Conservation (phyloP, 768 basidiomycete species). For the Lactarius hatsudake region DNA sequence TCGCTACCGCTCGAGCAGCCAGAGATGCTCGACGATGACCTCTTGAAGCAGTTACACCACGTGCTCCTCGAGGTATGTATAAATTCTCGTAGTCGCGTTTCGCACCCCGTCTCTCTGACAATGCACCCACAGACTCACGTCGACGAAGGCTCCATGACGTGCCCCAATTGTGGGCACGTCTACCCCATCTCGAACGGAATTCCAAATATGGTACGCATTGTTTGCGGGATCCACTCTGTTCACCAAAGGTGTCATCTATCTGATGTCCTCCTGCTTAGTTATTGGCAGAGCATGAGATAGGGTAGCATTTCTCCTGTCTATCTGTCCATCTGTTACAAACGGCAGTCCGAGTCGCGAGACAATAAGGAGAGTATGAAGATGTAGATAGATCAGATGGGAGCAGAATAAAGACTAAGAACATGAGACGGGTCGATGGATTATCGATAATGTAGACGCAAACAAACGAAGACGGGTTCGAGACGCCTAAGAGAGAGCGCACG, state of each 20-base stretch:
- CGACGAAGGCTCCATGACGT: constrained; percentile 89
- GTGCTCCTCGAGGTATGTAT: constrained; percentile 81
- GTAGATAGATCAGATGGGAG: no score
- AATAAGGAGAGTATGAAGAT: no score
- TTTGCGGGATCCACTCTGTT: background rate
- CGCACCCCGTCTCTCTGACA: background rate
- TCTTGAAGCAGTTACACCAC: constrained; percentile 82
- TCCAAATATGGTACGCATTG: constrained; percentile 82
- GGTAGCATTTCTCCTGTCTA: constrained; percentile 33
- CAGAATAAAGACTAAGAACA: no score
- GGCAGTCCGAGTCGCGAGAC: background rate
- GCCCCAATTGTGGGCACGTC: constrained; percentile 85
- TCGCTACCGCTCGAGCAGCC: constrained; percentile 74
- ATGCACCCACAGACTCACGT: constrained; percentile 75
- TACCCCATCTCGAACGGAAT: constrained; percentile 93
- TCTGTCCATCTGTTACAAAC: background rate
- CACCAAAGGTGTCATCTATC: constrained; percentile 5
- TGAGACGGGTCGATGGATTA: no score
- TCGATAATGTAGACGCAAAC: no score
- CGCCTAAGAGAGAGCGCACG: no score
- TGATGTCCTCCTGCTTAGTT: constrained; percentile 47
- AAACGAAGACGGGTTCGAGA: no score
- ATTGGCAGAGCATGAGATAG: constrained; percentile 89
- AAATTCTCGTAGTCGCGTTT: background rate
- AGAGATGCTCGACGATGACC: constrained; percentile 76